phyloP scores from a whole-genome alignment of 2,329 filamentous ascomycete genomes.

The Aspergillus terreus region DNA sequence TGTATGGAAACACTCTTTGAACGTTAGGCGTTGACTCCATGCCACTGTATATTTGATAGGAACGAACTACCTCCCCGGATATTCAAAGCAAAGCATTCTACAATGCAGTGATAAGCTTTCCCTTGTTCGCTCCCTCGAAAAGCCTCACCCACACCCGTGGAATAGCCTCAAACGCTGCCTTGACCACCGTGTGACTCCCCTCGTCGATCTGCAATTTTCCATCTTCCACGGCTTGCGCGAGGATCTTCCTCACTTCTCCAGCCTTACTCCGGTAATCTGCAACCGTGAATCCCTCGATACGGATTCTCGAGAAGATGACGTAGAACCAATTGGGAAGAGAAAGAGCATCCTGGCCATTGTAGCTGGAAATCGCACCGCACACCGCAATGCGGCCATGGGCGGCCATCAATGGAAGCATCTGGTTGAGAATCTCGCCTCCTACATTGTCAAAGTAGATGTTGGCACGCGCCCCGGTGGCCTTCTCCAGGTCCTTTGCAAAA shows the following conservation, averaged over 20 bases:
- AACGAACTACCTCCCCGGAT: not conserved
- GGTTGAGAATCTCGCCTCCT: slow-evolving; percentile 8
- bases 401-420: slow-evolving; percentile 8
- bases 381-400: not conserved
- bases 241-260: not conserved
- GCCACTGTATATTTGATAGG: too few species aligned
- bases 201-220: not conserved
- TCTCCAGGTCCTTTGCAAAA: slow-evolving; percentile 1
- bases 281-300: not conserved
- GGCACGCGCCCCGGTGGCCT: not conserved
- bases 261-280: not conserved
- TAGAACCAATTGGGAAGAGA: not conserved
- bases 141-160: not conserved
- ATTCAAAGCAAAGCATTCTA: not conserved
- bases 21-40: too few species aligned
- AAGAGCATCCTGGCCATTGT: not conserved
- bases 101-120: not conserved
- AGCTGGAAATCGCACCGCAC: not conserved
- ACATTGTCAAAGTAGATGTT: slow-evolving; percentile 9
- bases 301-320: not conserved
- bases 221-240: not conserved
- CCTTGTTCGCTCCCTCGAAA: not conserved
- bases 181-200: not conserved
- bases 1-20: too few species aligned
- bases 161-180: not conserved